Evolutionary conservation across 2,329 filamentous ascomycete genomes (phyloP).

Genomic region (Talaromyces sp.): DNA sequence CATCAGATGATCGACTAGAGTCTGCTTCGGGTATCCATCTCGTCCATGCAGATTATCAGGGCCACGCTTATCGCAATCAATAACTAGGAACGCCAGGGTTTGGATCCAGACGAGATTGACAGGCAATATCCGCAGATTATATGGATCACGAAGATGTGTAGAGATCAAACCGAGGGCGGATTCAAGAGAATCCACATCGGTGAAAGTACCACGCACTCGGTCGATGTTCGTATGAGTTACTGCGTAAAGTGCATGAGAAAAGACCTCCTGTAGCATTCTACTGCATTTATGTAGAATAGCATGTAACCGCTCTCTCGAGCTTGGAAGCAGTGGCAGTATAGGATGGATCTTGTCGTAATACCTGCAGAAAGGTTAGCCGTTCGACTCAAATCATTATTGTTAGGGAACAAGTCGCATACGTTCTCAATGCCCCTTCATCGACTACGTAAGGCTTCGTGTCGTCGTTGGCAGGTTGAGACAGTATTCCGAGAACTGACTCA

Average conservation of each 20-base stretch:
- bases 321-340: constrained; percentile 38
- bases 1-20: constrained; percentile 35
- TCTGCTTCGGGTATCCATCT: constrained; percentile 37
- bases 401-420: constrained; percentile 25
- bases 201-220: constrained; percentile 30
- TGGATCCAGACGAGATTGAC: constrained; percentile 41
- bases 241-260: constrained; percentile 37
- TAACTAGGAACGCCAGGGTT: constrained; percentile 37
- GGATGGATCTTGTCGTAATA: constrained; percentile 40
- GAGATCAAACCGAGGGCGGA: constrained; percentile 38
- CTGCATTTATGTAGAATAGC: constrained; percentile 36
- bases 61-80: constrained; percentile 40
- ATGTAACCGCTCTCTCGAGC: constrained; percentile 34
- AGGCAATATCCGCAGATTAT: constrained; percentile 29
- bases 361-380: constrained; percentile 23
- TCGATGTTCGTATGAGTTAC: constrained; percentile 35
- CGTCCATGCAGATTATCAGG: constrained; percentile 40
- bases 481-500: constrained; percentile 8
- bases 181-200: constrained; percentile 34
- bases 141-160: constrained; percentile 35
- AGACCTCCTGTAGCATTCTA: constrained; percentile 38
- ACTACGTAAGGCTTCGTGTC: constrained; percentile 33
- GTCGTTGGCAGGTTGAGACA: constrained; percentile 29
- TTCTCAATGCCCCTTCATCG: constrained; percentile 37
- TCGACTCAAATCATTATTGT: background rate